Conservation (phyloP, 139 green algal species). For the Penium margaritaceum region DNA sequence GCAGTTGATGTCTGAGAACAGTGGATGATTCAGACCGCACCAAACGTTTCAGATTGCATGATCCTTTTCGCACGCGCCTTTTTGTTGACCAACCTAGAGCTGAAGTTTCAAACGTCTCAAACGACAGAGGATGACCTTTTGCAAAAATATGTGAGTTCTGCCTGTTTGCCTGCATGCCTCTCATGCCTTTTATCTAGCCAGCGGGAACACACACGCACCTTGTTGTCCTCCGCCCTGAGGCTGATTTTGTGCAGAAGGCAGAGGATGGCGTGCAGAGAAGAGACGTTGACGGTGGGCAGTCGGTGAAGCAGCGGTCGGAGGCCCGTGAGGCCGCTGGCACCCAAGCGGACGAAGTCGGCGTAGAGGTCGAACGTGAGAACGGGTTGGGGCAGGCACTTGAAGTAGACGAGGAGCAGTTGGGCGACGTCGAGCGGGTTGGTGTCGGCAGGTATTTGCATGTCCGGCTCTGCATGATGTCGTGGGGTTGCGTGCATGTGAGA, state of each 20-base stretch:
- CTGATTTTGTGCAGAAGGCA: slow-evolving; percentile 15
- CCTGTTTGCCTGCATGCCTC: background rate
- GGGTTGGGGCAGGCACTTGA: slow-evolving; percentile 31
- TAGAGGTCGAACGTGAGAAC: slow-evolving; percentile 34
- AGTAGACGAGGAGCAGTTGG: slow-evolving; percentile 26
- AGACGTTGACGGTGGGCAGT: slow-evolving; percentile 14
- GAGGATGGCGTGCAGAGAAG: slow-evolving; percentile 5
- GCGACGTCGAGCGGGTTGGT: slow-evolving; percentile 25
- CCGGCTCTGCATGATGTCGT: background rate
- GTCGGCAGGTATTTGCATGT: slow-evolving; percentile 1
- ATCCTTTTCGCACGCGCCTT: no score
- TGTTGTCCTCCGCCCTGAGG: slow-evolving; percentile 24
- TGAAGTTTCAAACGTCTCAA: no score
- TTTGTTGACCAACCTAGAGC: no score
- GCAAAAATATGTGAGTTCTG: no score
- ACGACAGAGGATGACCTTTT: no score
- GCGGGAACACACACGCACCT: slow-evolving; percentile 1
- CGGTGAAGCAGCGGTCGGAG: slow-evolving; percentile 16
- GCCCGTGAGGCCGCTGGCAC: background rate
- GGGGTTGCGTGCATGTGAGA: no score
- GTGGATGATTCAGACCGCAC: no score
- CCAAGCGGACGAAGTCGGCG: slow-evolving; percentile 3
- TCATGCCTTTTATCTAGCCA: no score
- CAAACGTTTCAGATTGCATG: no score
- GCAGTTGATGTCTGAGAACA: no score